Evolutionary conservation across 345 rosid species (phyloP).

Genomic region (Pugionium dolabratum): DNA sequence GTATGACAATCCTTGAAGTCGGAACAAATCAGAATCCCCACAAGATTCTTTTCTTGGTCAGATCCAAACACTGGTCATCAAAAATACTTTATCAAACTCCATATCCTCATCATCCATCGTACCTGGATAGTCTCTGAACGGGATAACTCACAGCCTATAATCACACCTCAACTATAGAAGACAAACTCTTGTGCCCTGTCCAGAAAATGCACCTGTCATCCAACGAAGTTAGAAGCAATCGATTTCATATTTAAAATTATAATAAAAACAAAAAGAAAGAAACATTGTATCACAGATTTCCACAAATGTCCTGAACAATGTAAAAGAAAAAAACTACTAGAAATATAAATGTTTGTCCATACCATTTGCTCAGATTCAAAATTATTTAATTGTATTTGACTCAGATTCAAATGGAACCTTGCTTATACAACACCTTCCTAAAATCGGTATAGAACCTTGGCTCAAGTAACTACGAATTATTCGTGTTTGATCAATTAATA

Average conservation of each 20-base stretch:
- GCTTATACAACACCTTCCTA: slow-evolving; percentile 3
- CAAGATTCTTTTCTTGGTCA: slow-evolving; percentile 21
- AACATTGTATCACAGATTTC: slow-evolving; percentile 8
- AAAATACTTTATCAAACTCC: slow-evolving; percentile 17
- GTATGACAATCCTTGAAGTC: slow-evolving; percentile 3
- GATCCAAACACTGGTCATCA: slow-evolving; percentile 9
- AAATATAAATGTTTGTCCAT: neutral
- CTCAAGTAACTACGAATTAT: too few relatives aligned
- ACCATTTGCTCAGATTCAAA: neutral
- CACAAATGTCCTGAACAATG: slow-evolving; percentile 7
- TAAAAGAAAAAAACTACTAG: neutral
- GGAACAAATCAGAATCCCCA: neutral
- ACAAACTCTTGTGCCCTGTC: slow-evolving; percentile 8
- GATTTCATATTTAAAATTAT: neutral
- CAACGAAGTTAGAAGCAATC: slow-evolving; percentile 5
- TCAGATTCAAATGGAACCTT: slow-evolving; percentile 4
- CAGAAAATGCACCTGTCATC: slow-evolving; percentile 13
- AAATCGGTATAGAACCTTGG: too few relatives aligned
- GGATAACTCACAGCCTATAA: neutral
- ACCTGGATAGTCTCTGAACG: too few relatives aligned
- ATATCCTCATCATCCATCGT: slow-evolving; percentile 27
- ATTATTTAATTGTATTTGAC: neutral
- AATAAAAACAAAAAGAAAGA: neutral
- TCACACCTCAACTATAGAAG: slow-evolving; percentile 11
- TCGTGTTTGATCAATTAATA: too few relatives aligned